Percentiles rank a stretch among this genome's conserved stretches.
Evolutionary conservation across 2,329 filamentous ascomycete genomes (phyloP).

Genomic region (Phoma herbarum): DNA sequence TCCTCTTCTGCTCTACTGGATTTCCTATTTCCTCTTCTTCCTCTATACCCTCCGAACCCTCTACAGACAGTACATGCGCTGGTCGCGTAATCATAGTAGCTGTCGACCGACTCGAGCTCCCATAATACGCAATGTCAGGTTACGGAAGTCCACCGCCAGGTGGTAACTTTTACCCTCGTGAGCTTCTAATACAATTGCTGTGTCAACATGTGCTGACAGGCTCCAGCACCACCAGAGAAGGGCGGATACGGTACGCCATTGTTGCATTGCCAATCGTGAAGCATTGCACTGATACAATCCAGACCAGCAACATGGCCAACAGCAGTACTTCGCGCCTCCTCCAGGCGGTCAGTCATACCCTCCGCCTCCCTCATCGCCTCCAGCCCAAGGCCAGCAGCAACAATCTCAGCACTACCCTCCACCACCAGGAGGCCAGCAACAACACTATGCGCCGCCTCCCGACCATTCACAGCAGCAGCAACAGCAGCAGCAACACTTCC

Average conservation of each 20-base stretch:
- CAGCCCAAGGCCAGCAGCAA: conserved; percentile 38
- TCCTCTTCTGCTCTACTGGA: conserved; percentile 5
- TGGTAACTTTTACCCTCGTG: conserved; percentile 50
- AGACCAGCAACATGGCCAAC: conserved; percentile 43
- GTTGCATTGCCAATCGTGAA: neutral
- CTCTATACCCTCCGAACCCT: neutral
- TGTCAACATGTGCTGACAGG: conserved; percentile 23
- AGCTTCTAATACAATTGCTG: conserved; percentile 18
- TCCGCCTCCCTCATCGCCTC: conserved; percentile 47
- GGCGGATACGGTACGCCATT: conserved; percentile 37
- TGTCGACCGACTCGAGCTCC: neutral
- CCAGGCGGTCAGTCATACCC: conserved; percentile 45
- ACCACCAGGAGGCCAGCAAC: conserved; percentile 36
- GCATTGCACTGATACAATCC: conserved; percentile 17
- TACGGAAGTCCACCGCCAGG: conserved; percentile 42
- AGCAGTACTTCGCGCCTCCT: conserved; percentile 53
- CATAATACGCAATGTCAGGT: conserved; percentile 39
- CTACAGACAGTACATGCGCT: conserved; percentile 6
- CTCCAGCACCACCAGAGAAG: conserved; percentile 46
- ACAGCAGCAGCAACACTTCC: conserved; percentile 38
- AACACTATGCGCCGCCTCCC: conserved; percentile 46
- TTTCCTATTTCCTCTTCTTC: conserved; percentile 8
- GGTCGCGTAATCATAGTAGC: conserved; percentile 8
- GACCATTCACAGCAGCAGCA: conserved; percentile 35
- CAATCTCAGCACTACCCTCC: conserved; percentile 39